Percentiles rank a stretch among this genome's conserved stretches.
phyloP scores from a whole-genome alignment of 2,329 filamentous ascomycete genomes.

The Metarhizium robertsii region DNA sequence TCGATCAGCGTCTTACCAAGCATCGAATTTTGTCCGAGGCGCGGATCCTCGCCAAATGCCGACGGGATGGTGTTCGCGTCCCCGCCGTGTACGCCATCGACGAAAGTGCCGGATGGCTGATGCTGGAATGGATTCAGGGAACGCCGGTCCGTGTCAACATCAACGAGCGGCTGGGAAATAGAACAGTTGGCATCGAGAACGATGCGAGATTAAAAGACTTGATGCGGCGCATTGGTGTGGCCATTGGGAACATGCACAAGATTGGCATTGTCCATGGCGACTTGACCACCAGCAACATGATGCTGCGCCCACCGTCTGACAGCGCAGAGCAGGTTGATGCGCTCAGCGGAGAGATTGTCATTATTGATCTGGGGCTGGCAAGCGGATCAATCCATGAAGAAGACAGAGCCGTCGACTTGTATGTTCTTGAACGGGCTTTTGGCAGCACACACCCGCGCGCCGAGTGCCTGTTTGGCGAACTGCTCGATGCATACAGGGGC shows the following conservation, averaged over 20 bases:
- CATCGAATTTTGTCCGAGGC: slow-evolving; percentile 85
- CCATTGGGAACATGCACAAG: slow-evolving; percentile 68
- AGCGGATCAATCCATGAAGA: slow-evolving; percentile 76
- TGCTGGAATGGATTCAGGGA: slow-evolving; percentile 79
- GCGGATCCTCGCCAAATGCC: slow-evolving; percentile 70
- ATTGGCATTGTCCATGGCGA: slow-evolving; percentile 90
- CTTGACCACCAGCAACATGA: slow-evolving; percentile 94
- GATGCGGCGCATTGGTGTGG: slow-evolving; percentile 60
- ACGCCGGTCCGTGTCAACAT: slow-evolving; percentile 59
- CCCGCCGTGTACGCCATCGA: slow-evolving; percentile 69
- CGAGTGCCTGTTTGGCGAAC: slow-evolving; percentile 63
- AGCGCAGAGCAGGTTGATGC: slow-evolving; percentile 11
- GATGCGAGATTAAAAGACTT: slow-evolving; percentile 47
- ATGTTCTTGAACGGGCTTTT: slow-evolving; percentile 91
- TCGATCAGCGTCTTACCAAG: slow-evolving; percentile 79
- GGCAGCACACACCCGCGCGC: slow-evolving; percentile 87
- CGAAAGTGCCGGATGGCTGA: slow-evolving; percentile 59
- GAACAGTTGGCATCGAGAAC: slow-evolving; percentile 27
- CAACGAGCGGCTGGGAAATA: slow-evolving; percentile 55
- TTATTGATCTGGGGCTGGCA: slow-evolving; percentile 93
- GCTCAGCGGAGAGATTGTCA: slow-evolving; percentile 65
- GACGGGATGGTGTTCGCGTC: slow-evolving; percentile 69
- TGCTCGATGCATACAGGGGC: slow-evolving; percentile 65
- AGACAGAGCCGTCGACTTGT: slow-evolving; percentile 90
- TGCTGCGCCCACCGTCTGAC: slow-evolving; percentile 46